Conservation (phyloP, 768 basidiomycete species). For the Albatrellus ellisii region DNA sequence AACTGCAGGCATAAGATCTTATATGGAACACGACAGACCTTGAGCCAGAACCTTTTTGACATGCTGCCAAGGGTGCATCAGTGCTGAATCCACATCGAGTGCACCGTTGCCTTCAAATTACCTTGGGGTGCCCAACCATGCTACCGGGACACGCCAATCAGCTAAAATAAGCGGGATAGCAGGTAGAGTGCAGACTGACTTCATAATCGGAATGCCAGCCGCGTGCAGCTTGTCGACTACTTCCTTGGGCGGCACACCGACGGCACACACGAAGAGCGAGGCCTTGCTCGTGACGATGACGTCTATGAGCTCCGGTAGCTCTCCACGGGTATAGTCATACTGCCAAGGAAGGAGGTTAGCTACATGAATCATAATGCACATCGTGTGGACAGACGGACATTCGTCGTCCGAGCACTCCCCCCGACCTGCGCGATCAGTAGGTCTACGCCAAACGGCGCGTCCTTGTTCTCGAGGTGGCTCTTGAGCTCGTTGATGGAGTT, state of each 20-base stretch:
- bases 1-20: neutral
- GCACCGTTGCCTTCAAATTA: slow-evolving; percentile 15
- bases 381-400: slow-evolving; percentile 26
- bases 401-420: slow-evolving; percentile 74
- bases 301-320: slow-evolving; percentile 64
- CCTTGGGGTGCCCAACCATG: slow-evolving; percentile 82
- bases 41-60: slow-evolving; percentile 63
- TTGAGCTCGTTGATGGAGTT: slow-evolving; percentile 63
- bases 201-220: slow-evolving; percentile 75
- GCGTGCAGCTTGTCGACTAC: slow-evolving; percentile 72
- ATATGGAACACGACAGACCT: slow-evolving; percentile 32
- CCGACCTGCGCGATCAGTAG: slow-evolving; percentile 75
- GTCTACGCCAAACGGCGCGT: slow-evolving; percentile 73
- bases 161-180: neutral
- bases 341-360: slow-evolving; percentile 10
- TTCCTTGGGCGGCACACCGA: slow-evolving; percentile 76
- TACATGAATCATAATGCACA: neutral
- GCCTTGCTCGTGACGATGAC: slow-evolving; percentile 65
- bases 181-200: slow-evolving; percentile 45
- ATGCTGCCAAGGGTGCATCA: slow-evolving; percentile 39
- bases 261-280: slow-evolving; percentile 70
- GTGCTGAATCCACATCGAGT: neutral
- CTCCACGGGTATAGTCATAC: slow-evolving; percentile 70
- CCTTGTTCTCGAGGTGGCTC: slow-evolving; percentile 56
- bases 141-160: slow-evolving; percentile 21